Base-by-base conservation (phyloP, 371 early-diverging fungal species). In the Rhizomucor pusillus region DNA sequence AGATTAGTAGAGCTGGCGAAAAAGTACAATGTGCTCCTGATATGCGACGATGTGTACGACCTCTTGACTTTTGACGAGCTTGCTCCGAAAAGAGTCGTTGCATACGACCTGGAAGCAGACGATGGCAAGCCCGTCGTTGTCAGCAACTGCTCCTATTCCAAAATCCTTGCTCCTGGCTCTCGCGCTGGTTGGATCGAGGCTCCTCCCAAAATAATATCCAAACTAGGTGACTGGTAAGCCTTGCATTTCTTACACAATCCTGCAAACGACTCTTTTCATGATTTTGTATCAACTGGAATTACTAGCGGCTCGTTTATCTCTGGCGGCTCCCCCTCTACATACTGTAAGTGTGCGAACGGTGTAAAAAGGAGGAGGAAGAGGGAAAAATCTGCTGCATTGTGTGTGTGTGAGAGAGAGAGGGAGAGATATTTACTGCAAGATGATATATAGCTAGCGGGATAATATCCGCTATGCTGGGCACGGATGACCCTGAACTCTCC, bases 11-110 rank as follows among this genome's bases (percentile, higher is more conserved):
- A 69, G 29, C 45, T 86, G 5, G 87, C 80, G 1, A 50, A 63
- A 11, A 34, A 72, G 34, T 70, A 81, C 56, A 73, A 85, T 40
- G 60, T 86, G 6, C 56, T 86, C 23, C 57, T 86, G 19, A 67
- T 86, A 2, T 84, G 84, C 51, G 86, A 86, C 54, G 86, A 86
- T 64, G 82, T 86, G 0, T 86, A 86, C 51, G 78, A 81, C 45
- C 54, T 82, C 23, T 56, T 84, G 49, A 74, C 66, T 0, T 80
- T 60, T 48, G 47, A 61, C 47, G 29, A 29, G 29, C 29, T 29
- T 3, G 23, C 51, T 0, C 62, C 70, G 5, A 46, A 64, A 23
- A 59, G 73, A 0, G 6, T 69, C 0, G 69, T 70, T 5, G 63
- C 67, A 0, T 73, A 65, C 52, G 77, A 76, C 54, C 37, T 71